Percentiles rank a stretch among this genome's conserved stretches.
Conservation (phyloP, 2,329 filamentous ascomycete species). For the Trichoderma hamatum region DNA sequence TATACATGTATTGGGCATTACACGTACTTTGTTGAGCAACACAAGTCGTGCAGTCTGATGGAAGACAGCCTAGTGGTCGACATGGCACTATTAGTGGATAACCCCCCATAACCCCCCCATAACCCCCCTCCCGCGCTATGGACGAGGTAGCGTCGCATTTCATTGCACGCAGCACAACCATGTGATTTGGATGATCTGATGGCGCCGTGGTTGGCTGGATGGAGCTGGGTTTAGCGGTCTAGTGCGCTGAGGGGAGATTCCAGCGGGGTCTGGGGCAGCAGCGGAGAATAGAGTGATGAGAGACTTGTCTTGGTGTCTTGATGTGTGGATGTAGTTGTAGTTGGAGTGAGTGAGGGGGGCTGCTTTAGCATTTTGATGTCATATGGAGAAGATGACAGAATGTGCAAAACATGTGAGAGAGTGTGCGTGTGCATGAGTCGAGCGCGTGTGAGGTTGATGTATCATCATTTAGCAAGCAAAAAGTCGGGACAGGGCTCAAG, state of each 20-base stretch:
- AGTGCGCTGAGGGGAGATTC: neutral
- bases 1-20: neutral
- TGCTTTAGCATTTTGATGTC: neutral
- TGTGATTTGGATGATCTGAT: conserved; percentile 17
- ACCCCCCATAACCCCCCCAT: too few species aligned
- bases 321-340: neutral
- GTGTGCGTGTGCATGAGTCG: neutral
- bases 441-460: neutral
- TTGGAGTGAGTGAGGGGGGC: neutral
- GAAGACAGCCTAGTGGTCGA: neutral
- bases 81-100: neutral
- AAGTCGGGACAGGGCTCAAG: neutral
- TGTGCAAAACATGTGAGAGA: neutral
- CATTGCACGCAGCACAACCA: conserved; percentile 16
- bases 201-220: conserved; percentile 9
- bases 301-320: neutral
- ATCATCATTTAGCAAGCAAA: neutral
- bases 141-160: conserved; percentile 4
- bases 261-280: conserved; percentile 7
- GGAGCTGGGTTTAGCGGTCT: neutral
- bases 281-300: neutral
- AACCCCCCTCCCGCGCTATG: neutral
- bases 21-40: too few species aligned
- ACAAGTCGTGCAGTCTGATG: too few species aligned
- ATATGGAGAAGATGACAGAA: neutral